Evolutionary conservation across 2,329 filamentous ascomycete species (phyloP).

Genomic region (Pseudogymnoascus sp.): DNA sequence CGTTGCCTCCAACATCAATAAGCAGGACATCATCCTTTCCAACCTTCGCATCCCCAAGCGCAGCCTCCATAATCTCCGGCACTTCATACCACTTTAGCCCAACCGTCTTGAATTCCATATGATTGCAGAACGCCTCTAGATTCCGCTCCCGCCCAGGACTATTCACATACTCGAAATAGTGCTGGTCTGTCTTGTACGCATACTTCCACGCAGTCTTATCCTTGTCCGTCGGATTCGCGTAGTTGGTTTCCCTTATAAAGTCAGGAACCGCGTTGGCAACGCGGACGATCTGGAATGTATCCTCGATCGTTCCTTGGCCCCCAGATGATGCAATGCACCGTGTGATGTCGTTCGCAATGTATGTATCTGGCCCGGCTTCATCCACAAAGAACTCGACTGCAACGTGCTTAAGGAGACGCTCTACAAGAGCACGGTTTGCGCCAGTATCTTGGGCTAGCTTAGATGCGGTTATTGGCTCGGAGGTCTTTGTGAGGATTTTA

Average conservation of each 20-base stretch:
- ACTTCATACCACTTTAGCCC: slow-evolving; percentile 11
- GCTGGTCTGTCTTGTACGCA: slow-evolving; percentile 9
- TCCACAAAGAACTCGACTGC: slow-evolving; percentile 7
- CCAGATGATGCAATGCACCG: neutral
- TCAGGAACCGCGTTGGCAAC: neutral
- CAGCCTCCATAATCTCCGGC: slow-evolving; percentile 5
- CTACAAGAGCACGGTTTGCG: slow-evolving; percentile 5
- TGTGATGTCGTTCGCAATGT: slow-evolving; percentile 1
- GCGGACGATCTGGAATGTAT: slow-evolving; percentile 3
- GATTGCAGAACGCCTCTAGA: neutral
- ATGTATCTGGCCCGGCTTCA: slow-evolving; percentile 6
- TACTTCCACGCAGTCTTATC: slow-evolving; percentile 11
- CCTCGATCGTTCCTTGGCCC: slow-evolving; percentile 2
- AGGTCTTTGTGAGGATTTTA: neutral
- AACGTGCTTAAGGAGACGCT: slow-evolving; percentile 8
- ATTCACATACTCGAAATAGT: slow-evolving; percentile 7
- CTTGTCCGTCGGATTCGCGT: slow-evolving; percentile 10
- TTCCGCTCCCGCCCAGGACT: slow-evolving; percentile 8
- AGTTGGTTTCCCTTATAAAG: slow-evolving; percentile 2
- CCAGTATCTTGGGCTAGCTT: slow-evolving; percentile 7
- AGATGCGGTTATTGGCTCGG: neutral
- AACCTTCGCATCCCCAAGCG: slow-evolving; percentile 1
- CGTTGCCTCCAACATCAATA: slow-evolving; percentile 14
- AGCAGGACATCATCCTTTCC: slow-evolving; percentile 7
- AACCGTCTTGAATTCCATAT: slow-evolving; percentile 11